Evolutionary conservation across 306 rosid genomes (phyloP).

Genomic region (Parietaria judaica): DNA sequence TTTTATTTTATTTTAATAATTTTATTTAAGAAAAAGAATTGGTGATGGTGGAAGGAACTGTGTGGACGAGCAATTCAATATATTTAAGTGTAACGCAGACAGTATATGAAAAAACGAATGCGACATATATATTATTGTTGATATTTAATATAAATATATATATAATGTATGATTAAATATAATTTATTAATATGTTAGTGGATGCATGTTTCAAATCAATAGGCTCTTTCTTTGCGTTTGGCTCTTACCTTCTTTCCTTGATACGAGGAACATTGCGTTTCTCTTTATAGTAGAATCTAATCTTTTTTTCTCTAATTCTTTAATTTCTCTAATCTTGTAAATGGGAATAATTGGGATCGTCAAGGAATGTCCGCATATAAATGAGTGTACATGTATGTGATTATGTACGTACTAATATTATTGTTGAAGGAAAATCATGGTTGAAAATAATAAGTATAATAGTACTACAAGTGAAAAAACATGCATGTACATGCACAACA

Average conservation of each 20-base stretch:
- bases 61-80: constrained; percentile 34
- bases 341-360: constrained; percentile 20
- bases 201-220: constrained; percentile 31
- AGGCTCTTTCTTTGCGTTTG: background rate
- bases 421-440: background rate
- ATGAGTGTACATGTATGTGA: too few relatives aligned
- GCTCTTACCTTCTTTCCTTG: constrained; percentile 37
- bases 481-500: background rate
- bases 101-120: constrained; percentile 28
- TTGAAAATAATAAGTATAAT: background rate
- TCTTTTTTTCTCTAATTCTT: constrained; percentile 18
- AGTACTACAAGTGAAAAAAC: background rate
- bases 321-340: constrained; percentile 15
- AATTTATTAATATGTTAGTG: constrained; percentile 7
- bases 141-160: background rate
- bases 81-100: constrained; percentile 21
- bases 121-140: constrained; percentile 30
- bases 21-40: constrained; percentile 14
- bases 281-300: constrained; percentile 57
- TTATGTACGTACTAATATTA: too few relatives aligned
- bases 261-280: constrained; percentile 48
- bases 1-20: background rate
- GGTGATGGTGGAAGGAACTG: constrained; percentile 30
- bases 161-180: background rate
- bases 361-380: background rate